Base-by-base conservation (phyloP, 2,329 filamentous ascomycete genomes). In the Hawksworthiomyces lignivorus region DNA sequence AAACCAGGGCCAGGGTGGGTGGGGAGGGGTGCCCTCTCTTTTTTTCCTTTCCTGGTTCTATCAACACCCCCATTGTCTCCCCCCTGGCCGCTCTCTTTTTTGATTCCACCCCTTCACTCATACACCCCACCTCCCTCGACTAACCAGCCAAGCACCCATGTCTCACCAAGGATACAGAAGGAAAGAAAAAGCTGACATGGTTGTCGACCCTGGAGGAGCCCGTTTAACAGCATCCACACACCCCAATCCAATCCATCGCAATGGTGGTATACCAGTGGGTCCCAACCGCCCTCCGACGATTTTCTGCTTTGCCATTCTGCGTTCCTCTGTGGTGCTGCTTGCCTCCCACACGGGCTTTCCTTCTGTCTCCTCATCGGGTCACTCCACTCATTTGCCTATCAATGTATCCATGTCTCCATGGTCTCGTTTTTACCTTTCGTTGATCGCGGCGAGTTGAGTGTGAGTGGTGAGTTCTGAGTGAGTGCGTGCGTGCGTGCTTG, bases 361-460 rank as follows among this genome's bases (percentile, higher is more conserved):
- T 20, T 41, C 36, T 43, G 32, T 43, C 15, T 30, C 17, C 35
- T 41, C 19, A 18, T 39, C 26, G 28, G 40, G 11, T 19, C 36
- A 30, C 24, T 39, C 54, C 52, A 56, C 53, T 49, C 44, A 52
- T 8, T 46, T 59, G 57, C 56, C 58, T 21, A 31, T 31, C 29
- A 17, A 21, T 43, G 40, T 62, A 59, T 61, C 61, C 54, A 58
- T 56, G 57, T 47, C 38, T 48, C 48, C 48, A 51, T 41, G 40
- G 48, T 44, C 45, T 45, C 28, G 14, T 44, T 51, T 51, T 52
- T 52, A 50, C 52, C 52, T 52, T 49, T 50, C 62, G 61, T 64
- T 64, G 62, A 63, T 62, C 61, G 28, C 37, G 28, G 24, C 29
- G 36, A 24, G 30, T n/a, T n/a, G 39, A 61, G 62, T 61, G 58